These are phyloP conservation scores for Erysiphe neolycopersici DNA, from an alignment of 2,329 filamentous ascomycete genomes.

Conservation along the genomic window DNA sequence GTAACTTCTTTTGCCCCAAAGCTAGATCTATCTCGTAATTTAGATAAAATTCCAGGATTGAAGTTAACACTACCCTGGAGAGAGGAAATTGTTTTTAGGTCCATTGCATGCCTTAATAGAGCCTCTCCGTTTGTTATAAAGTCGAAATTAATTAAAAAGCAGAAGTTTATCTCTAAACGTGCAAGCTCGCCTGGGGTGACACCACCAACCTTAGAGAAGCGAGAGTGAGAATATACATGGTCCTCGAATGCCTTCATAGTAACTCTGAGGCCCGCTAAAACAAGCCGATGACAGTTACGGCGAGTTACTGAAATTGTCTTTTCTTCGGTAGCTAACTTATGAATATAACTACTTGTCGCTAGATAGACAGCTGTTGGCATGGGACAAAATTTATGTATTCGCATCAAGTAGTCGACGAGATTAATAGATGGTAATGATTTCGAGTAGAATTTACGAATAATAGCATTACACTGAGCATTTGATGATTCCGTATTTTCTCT, in stretches of 20 bases:
- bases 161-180: conserved; percentile 68
- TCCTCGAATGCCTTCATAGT: conserved; percentile 94
- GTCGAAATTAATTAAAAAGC: conserved; percentile 66
- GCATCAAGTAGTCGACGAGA: conserved; percentile 59
- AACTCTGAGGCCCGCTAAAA: conserved; percentile 61
- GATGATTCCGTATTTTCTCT: conserved; percentile 47
- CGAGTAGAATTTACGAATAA: conserved; percentile 81
- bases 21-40: no score
- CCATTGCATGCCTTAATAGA: conserved; percentile 23
- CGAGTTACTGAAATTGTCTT: conserved; percentile 54
- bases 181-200: conserved; percentile 62
- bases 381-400: conserved; percentile 74
- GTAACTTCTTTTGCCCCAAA: no score
- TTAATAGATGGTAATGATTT: conserved; percentile 64
- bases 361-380: conserved; percentile 88
- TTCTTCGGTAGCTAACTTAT: conserved; percentile 53
- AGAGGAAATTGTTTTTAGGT: conserved; percentile 15
- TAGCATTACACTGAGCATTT: conserved; percentile 55
- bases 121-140: conserved; percentile 34
- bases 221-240: conserved; percentile 58
- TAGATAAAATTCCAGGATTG: conserved; percentile 5
- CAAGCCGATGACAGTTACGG: conserved; percentile 62
- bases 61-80: conserved; percentile 13
- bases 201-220: conserved; percentile 68
- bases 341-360: conserved; percentile 66